Percentiles rank a stretch among this genome's conserved stretches.
phyloP scores from a whole-genome alignment of 257 asterid species.

The Mitragyna speciosa region DNA sequence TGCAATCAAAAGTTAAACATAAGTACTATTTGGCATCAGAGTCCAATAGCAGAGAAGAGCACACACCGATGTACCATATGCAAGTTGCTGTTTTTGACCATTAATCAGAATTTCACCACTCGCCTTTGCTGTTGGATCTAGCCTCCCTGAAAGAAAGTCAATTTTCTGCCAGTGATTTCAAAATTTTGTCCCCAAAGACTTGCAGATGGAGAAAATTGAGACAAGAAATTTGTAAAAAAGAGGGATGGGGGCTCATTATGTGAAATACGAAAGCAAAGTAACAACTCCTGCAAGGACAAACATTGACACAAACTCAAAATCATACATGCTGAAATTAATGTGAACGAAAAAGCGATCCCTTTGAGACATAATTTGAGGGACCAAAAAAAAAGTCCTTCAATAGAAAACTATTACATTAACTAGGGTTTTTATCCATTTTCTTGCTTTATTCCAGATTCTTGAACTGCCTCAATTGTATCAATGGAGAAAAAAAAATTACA shows the following conservation, averaged over 20 bases:
- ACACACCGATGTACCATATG: constrained; percentile 58
- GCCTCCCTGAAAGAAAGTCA: constrained; percentile 40
- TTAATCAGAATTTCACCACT: constrained; percentile 51
- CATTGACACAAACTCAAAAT: too few relatives aligned
- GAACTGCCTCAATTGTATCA: background rate
- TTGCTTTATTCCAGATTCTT: background rate
- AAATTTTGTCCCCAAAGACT: background rate
- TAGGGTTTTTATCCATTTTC: background rate
- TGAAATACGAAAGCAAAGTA: background rate
- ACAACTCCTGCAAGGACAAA: background rate
- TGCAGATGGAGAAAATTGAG: background rate
- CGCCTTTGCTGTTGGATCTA: constrained; percentile 38
- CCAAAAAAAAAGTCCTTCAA: background rate
- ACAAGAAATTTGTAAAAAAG: background rate
- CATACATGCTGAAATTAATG: too few relatives aligned
- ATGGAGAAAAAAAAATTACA: background rate
- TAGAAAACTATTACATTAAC: background rate
- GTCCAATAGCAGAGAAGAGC: background rate
- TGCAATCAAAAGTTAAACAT: too few relatives aligned
- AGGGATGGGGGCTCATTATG: background rate
- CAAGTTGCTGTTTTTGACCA: constrained; percentile 47
- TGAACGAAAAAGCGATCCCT: too few relatives aligned
- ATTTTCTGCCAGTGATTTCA: too few relatives aligned
- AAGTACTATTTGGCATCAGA: background rate
- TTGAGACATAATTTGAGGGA: too few relatives aligned